Conservation (phyloP, 768 basidiomycete genomes). For the Lactarius akahatsu region DNA sequence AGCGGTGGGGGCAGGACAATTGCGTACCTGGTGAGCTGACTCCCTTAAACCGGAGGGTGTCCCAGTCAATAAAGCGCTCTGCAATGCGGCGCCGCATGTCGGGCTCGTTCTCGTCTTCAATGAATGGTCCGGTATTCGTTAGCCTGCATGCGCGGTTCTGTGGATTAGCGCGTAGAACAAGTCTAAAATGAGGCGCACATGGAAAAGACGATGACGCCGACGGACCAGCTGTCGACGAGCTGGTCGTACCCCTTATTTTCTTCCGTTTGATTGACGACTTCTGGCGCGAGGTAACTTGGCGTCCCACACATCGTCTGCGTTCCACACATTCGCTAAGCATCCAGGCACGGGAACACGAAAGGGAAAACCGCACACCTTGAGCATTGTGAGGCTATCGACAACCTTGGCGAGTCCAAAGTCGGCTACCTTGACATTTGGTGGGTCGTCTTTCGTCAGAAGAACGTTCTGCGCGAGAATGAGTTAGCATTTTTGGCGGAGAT, state of each 20-base stretch:
- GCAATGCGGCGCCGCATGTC: conserved; percentile 24
- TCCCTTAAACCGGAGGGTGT: neutral
- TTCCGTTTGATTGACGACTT: conserved; percentile 69
- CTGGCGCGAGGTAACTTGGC: conserved; percentile 90
- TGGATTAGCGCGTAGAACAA: neutral
- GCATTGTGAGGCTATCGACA: conserved; percentile 74
- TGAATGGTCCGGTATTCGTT: conserved; percentile 4
- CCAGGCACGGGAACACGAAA: neutral
- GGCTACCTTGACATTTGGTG: conserved; percentile 82
- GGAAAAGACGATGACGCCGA: conserved; percentile 91
- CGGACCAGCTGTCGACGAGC: conserved; percentile 93
- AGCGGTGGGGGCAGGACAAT: neutral
- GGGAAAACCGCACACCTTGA: conserved; percentile 49
- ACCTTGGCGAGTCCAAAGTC: conserved; percentile 96
- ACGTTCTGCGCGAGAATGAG: conserved; percentile 56
- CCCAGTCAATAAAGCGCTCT: conserved; percentile 24
- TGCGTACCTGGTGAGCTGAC: conserved; percentile 48
- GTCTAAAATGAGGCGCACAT: conserved; percentile 54
- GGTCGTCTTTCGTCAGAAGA: conserved; percentile 67
- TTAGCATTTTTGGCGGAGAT: conserved; percentile 20
- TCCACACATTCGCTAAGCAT: neutral
- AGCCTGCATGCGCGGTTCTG: neutral
- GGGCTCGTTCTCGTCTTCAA: conserved; percentile 17
- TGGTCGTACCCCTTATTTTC: conserved; percentile 75
- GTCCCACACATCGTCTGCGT: conserved; percentile 92